phyloP scores from a whole-genome alignment of 495 filamentous ascomycete species.

The Podospora anserina region DNA sequence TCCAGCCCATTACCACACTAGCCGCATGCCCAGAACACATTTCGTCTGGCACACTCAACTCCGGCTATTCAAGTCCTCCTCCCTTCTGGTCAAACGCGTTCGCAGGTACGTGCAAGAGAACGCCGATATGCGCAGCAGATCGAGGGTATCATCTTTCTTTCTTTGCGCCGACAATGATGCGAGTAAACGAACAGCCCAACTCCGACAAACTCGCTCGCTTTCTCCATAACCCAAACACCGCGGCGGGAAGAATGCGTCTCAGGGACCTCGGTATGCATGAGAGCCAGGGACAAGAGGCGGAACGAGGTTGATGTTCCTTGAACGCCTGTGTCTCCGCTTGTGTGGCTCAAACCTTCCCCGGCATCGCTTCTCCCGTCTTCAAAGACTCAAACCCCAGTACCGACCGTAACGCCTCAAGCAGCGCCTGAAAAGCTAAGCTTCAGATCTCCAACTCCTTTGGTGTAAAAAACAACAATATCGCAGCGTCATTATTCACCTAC shows the following conservation, averaged over 20 bases:
- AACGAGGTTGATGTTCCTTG: not conserved
- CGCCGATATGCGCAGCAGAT: not conserved
- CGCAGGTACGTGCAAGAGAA: not conserved
- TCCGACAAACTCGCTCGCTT: not conserved
- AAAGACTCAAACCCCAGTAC: not conserved
- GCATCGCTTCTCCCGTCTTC: not conserved
- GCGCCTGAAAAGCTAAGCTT: not conserved
- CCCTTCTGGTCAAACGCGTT: not conserved
- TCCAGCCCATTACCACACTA: not conserved
- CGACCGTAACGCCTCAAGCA: constrained; percentile 1
- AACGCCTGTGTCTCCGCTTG: not conserved
- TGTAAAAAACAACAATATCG: not conserved
- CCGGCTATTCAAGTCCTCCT: not conserved
- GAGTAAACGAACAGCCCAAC: not conserved
- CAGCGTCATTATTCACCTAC: not conserved
- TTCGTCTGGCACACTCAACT: not conserved
- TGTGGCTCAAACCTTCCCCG: not conserved
- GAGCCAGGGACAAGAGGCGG: not conserved
- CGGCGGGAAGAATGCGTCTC: not conserved
- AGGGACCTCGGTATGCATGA: not conserved
- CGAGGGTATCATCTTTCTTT: not conserved
- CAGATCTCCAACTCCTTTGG: not conserved
- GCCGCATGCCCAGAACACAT: not conserved
- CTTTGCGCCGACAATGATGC: not conserved
- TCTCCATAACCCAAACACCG: not conserved